Conservation (phyloP, 192 early-diverging fungal genomes). For the Coemansia umbellata region DNA sequence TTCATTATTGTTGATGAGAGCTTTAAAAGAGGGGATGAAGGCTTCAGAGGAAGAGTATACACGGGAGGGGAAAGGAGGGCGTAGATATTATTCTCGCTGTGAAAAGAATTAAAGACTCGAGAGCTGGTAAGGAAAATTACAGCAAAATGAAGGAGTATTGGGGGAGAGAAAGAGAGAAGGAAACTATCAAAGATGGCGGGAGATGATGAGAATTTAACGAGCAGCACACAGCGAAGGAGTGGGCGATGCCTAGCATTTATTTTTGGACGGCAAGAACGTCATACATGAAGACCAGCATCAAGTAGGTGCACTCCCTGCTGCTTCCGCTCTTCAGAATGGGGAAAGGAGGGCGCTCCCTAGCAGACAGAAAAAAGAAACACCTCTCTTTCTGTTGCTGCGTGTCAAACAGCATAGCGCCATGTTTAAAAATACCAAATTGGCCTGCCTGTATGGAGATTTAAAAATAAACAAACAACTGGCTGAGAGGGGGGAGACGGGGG, state of each 20-base stretch:
- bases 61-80: no score
- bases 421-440: not conserved
- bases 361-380: not conserved
- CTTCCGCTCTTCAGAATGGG: not conserved
- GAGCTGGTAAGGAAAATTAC: constrained; percentile 5
- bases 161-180: constrained; percentile 2
- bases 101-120: not conserved
- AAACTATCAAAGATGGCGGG: constrained; percentile 1
- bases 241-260: not conserved
- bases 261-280: not conserved
- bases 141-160: constrained; percentile 5
- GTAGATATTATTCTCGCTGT: not conserved
- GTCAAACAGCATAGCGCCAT: no score
- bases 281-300: not conserved
- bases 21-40: not conserved
- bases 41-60: no score
- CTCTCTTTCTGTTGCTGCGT: not conserved
- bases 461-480: not conserved
- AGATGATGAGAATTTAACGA: constrained; percentile 2
- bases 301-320: not conserved
- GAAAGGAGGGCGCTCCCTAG: not conserved
- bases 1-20: constrained; percentile 23
- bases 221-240: not conserved
- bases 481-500: not conserved
- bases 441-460: not conserved